Conservation (phyloP, 495 filamentous ascomycete genomes). For the Talaromyces thailandensis region DNA sequence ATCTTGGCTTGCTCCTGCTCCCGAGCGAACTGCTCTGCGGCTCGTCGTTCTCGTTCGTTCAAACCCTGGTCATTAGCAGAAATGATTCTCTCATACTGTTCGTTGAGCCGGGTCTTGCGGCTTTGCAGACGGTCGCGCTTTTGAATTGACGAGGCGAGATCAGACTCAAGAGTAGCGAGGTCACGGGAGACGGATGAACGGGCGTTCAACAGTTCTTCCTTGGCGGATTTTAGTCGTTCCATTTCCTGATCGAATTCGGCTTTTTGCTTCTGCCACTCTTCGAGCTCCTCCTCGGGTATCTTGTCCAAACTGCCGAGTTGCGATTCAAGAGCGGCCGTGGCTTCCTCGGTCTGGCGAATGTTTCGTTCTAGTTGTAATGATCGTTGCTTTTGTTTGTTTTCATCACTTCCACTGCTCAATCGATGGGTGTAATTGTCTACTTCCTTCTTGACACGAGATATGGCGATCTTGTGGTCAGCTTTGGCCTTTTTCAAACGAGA, state of each 20-base stretch:
- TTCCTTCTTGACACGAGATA: constrained; percentile 67
- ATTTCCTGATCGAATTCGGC: constrained; percentile 53
- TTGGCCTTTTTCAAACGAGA: constrained; percentile 63
- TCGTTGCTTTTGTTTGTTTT: constrained; percentile 75
- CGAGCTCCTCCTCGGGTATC: constrained; percentile 58
- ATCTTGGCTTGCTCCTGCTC: constrained; percentile 54
- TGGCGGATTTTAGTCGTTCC: constrained; percentile 49
- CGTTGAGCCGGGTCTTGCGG: constrained; percentile 66
- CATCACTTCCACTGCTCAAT: constrained; percentile 64
- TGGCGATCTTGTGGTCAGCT: constrained; percentile 68
- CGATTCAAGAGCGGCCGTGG: constrained; percentile 47
- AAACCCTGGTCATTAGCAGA: constrained; percentile 68
- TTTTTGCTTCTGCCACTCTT: constrained; percentile 52
- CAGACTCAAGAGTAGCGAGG: constrained; percentile 53
- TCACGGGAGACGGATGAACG: constrained; percentile 58
- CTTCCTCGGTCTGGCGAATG: constrained; percentile 76
- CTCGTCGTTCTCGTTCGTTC: constrained; percentile 63
- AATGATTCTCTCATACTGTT: constrained; percentile 68
- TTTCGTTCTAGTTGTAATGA: constrained; percentile 67
- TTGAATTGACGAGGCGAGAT: constrained; percentile 55
- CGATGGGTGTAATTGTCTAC: constrained; percentile 65
- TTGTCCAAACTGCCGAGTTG: constrained; percentile 60
- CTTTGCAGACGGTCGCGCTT: constrained; percentile 71
- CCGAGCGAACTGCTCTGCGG: constrained; percentile 56
- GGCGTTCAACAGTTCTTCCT: constrained; percentile 49